Evolutionary conservation across 768 basidiomycete genomes (phyloP).

Genomic region (Phaffia tasmanica): DNA sequence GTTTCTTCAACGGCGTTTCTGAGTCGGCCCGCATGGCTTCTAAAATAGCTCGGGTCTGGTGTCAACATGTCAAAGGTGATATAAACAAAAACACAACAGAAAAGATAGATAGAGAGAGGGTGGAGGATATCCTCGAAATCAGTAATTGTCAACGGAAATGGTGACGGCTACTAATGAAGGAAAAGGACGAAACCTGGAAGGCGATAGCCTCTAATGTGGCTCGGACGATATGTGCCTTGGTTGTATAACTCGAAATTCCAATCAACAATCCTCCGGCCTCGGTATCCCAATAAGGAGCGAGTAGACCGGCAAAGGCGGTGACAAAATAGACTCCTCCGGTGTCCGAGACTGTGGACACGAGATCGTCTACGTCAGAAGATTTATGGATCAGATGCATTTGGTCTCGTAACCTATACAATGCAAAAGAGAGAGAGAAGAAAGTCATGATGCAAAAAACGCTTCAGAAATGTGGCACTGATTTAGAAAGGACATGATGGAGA

Average conservation of each 20-base stretch:
- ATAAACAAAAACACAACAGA: background rate
- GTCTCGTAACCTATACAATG: constrained; percentile 60
- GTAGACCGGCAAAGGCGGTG: constrained; percentile 69
- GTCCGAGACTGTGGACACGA: constrained; percentile 63
- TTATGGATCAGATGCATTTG: constrained; percentile 70
- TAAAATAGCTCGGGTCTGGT: constrained; percentile 81
- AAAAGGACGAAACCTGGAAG: constrained; percentile 40
- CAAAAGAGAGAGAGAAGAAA: background rate
- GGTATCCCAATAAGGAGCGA: constrained; percentile 90
- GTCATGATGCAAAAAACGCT: background rate
- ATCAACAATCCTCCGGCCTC: constrained; percentile 77
- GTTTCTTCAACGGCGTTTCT: constrained; percentile 52
- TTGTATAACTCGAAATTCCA: constrained; percentile 65
- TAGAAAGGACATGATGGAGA: background rate
- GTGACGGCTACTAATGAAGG: background rate
- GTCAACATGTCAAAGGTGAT: background rate
- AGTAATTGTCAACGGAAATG: background rate
- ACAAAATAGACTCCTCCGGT: constrained; percentile 58
- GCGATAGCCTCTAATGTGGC: constrained; percentile 94
- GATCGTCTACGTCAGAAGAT: constrained; percentile 70
- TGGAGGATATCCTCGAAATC: background rate
- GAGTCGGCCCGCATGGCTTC: constrained; percentile 92
- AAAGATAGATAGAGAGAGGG: background rate
- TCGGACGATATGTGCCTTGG: constrained; percentile 71
- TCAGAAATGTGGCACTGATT: background rate